Percentiles rank a stretch among this genome's conserved stretches.
phyloP scores from a whole-genome alignment of 2,329 filamentous ascomycete genomes.

The Penicillium sp. region DNA sequence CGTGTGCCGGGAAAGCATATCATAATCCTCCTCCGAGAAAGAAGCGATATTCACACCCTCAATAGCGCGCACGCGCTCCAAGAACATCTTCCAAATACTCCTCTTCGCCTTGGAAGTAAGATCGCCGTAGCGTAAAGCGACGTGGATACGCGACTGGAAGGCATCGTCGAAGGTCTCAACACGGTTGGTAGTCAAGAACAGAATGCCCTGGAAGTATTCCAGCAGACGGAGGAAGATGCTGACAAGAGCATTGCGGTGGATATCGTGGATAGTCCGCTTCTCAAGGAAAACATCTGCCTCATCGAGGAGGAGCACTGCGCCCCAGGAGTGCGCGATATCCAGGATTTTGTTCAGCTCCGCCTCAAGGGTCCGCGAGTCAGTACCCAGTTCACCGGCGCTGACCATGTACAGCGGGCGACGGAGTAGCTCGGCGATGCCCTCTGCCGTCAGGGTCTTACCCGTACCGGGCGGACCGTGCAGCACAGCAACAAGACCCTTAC shows the following conservation, averaged over 20 bases:
- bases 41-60: slow-evolving; percentile 47
- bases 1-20: slow-evolving; percentile 57
- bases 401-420: slow-evolving; percentile 76
- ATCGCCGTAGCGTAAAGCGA: slow-evolving; percentile 71
- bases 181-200: slow-evolving; percentile 82
- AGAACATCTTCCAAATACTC: slow-evolving; percentile 74
- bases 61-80: slow-evolving; percentile 60
- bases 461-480: slow-evolving; percentile 79
- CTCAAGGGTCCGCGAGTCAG: slow-evolving; percentile 65
- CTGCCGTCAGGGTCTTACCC: slow-evolving; percentile 79
- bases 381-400: slow-evolving; percentile 71
- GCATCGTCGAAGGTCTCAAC: slow-evolving; percentile 82
- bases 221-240: slow-evolving; percentile 77
- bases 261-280: slow-evolving; percentile 71
- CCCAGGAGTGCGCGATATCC: slow-evolving; percentile 78
- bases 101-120: slow-evolving; percentile 64
- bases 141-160: slow-evolving; percentile 79
- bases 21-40: slow-evolving; percentile 55
- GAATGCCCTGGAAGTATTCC: slow-evolving; percentile 85
- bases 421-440: slow-evolving; percentile 74
- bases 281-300: slow-evolving; percentile 80
- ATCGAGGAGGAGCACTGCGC: slow-evolving; percentile 73
- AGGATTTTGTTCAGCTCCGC: slow-evolving; percentile 71
- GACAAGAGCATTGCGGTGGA: slow-evolving; percentile 76
- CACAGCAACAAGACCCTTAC: slow-evolving; percentile 72